Conservation (phyloP, 148 eudicot genomes). For the Silene conica region DNA sequence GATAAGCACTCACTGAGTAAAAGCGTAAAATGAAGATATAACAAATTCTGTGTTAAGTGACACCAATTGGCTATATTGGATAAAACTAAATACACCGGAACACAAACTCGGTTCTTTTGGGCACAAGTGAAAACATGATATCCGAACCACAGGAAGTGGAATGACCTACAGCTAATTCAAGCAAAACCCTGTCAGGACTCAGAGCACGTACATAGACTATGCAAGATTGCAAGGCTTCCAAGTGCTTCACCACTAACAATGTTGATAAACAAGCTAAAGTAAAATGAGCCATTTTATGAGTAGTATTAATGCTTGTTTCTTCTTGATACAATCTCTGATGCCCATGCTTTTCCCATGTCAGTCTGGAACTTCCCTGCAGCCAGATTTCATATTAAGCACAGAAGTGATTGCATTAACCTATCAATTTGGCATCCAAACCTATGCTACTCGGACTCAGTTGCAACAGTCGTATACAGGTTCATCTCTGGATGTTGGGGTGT, state of each 20-base stretch:
- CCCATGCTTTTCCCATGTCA: slow-evolving; percentile 84
- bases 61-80: background rate
- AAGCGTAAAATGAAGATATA: too few species aligned
- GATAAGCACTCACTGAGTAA: too few species aligned
- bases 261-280: background rate
- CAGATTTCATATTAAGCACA: background rate
- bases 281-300: background rate
- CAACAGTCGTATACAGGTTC: background rate
- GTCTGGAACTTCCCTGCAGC: slow-evolving; percentile 84
- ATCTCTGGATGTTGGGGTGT: background rate
- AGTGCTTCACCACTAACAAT: background rate
- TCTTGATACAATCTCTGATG: slow-evolving; percentile 67
- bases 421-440: background rate
- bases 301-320: slow-evolving; percentile 20
- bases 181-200: too few species aligned
- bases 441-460: background rate
- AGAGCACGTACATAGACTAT: background rate
- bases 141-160: background rate
- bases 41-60: background rate
- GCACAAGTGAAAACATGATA: background rate
- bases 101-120: background rate
- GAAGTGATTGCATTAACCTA: background rate
- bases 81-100: background rate
- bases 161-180: too few species aligned
- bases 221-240: background rate